These are phyloP conservation scores for Curvularia lunata DNA, from an alignment of 2,329 filamentous ascomycete species.

Conservation along the genomic window DNA sequence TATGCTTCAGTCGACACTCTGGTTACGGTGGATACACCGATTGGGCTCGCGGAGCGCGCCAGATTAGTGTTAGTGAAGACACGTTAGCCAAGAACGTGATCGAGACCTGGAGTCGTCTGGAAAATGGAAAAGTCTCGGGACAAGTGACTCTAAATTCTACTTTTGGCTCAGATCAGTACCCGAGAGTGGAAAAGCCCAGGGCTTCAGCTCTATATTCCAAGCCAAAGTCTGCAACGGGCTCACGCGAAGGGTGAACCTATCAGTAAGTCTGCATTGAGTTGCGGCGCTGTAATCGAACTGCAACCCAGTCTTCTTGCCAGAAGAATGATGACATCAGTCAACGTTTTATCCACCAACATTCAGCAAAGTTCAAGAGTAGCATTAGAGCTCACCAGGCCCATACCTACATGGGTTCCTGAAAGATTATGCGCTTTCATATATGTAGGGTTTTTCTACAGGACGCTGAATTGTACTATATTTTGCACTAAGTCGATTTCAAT, in stretches of 20 bases:
- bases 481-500: background rate
- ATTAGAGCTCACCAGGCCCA: too few relatives aligned
- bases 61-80: constrained; percentile 58
- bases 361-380: background rate
- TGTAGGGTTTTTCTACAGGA: background rate
- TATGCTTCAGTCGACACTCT: constrained; percentile 69
- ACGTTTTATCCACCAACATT: background rate
- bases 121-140: constrained; percentile 61
- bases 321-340: too few relatives aligned
- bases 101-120: constrained; percentile 68
- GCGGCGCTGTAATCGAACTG: background rate
- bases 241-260: background rate
- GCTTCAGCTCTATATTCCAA: constrained; percentile 15
- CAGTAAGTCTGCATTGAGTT: background rate
- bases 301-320: background rate
- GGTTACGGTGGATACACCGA: constrained; percentile 73
- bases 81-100: constrained; percentile 52
- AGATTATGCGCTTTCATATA: background rate
- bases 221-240: background rate
- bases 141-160: constrained; percentile 64
- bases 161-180: constrained; percentile 64
- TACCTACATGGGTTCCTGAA: background rate
- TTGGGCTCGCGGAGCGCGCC: constrained; percentile 67
- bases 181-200: constrained; percentile 27
- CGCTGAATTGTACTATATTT: background rate